These are phyloP conservation scores for Didymella pinodella DNA, from an alignment of 2,329 filamentous ascomycete species.

Conservation along the genomic window DNA sequence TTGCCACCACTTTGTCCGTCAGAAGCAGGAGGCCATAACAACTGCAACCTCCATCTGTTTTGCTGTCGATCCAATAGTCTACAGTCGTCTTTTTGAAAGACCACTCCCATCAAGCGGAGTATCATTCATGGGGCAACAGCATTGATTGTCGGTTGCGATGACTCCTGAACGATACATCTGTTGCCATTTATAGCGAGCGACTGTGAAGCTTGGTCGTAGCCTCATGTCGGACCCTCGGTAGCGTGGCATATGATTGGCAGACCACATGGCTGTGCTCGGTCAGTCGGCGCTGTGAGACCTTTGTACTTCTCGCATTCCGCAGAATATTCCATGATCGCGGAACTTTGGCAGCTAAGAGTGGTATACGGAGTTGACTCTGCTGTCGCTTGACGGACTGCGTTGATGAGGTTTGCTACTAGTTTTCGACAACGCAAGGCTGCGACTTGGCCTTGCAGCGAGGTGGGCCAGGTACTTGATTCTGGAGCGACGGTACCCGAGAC, in stretches of 20 bases:
- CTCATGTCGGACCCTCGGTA: neutral
- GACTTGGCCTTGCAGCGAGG: conserved; percentile 7
- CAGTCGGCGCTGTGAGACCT: neutral
- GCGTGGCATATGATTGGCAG: neutral
- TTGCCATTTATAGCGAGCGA: neutral
- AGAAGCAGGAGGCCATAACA: neutral
- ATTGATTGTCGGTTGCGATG: neutral
- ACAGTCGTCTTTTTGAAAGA: too few relatives aligned
- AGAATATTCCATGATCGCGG: neutral
- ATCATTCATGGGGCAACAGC: neutral
- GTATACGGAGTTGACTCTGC: neutral
- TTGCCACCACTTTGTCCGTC: neutral
- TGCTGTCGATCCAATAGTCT: too few relatives aligned
- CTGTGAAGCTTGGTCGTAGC: neutral
- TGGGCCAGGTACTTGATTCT: neutral
- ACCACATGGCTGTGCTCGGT: neutral
- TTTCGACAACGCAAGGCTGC: conserved; percentile 5
- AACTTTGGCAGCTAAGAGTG: neutral
- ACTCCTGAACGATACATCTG: neutral
- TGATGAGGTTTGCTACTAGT: neutral
- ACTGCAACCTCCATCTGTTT: neutral
- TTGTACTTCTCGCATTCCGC: neutral
- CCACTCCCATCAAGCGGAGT: neutral
- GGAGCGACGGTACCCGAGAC: conserved; percentile 4
- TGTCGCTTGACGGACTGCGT: neutral